phyloP scores from a whole-genome alignment of 192 early-diverging fungal species.

The Backusella macrospora region DNA sequence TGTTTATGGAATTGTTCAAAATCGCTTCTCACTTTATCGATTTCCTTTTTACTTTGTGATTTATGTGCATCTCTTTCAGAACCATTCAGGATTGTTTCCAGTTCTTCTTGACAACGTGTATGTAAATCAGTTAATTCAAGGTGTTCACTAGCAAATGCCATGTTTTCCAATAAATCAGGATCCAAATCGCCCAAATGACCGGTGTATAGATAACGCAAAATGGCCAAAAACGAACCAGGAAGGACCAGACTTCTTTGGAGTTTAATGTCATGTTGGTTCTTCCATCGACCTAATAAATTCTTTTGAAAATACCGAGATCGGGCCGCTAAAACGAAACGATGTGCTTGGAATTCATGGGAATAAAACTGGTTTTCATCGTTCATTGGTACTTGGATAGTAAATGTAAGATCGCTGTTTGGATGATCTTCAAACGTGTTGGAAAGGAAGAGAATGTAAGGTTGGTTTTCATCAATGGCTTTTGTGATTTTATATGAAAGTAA shows the following conservation, averaged over 20 bases:
- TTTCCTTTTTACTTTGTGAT: constrained; percentile 27
- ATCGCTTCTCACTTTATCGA: constrained; percentile 43
- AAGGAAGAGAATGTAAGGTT: constrained; percentile 36
- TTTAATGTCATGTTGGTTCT: not conserved
- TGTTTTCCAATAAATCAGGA: not conserved
- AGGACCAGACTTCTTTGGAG: not conserved
- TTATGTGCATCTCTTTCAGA: not conserved
- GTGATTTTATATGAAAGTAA: constrained; percentile 45
- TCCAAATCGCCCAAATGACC: not conserved
- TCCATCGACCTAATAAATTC: constrained; percentile 35
- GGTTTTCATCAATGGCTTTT: constrained; percentile 50
- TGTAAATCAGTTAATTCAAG: not conserved
- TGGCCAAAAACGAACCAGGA: not conserved
- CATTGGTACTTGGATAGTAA: not conserved
- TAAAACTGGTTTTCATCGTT: not conserved
- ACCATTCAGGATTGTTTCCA: not conserved
- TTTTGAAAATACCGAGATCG: constrained; percentile 42
- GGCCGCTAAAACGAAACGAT: constrained; percentile 47
- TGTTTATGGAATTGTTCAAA: constrained; percentile 8
- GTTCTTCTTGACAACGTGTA: not conserved
- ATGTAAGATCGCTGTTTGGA: constrained; percentile 17
- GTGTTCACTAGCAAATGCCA: not conserved
- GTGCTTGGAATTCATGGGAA: constrained; percentile 43
- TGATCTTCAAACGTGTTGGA: constrained; percentile 27
- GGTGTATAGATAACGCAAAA: not conserved